Base-by-base conservation (phyloP, 2,329 filamentous ascomycete genomes). In the Verticillium klebahnii region DNA sequence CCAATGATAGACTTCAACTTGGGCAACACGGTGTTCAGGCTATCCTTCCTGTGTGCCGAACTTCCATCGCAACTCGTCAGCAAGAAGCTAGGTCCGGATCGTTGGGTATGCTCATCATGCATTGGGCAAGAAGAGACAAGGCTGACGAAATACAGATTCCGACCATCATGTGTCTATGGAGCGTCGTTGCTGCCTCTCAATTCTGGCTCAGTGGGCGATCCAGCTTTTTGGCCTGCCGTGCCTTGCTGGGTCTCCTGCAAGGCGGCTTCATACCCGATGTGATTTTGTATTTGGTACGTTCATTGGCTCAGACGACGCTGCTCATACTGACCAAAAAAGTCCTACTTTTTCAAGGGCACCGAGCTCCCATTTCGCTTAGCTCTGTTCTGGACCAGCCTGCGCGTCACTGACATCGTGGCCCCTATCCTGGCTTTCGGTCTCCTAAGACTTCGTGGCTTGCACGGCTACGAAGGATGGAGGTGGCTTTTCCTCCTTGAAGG, bases 11-110 rank as follows among this genome's bases (percentile, higher is more conserved):
- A 81, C 61, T 83, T 80, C 68, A 86, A 86, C 60, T 69, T 78
- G 1, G 79, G 80, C n/a, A 78, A 78, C 63, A 79, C 77, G 0
- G 75, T 82, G 25, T 81, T 80, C 66, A 75, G 75, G 55, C 69
- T 80, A 3, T 77, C 78, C 0, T 87, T 87, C 65, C 71, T 87
- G 2, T 71, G 78, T 5, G 84, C 85, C 0, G 86, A 89, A 66
- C 72, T 89, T 1, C 86, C 86, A 0, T 88, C 85, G 0, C 85
- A 88, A 67, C 76, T 89, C 6, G 68, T 88, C 14, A 82, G 78
- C 54, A 89, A 89, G 70, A 81, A 80, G 67, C 65, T 76, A 2
- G 74, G 64, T 9, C 66, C 65, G 1, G 75, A 79, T 54, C 75
- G 74, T 23, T 81, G 84, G 73, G 56, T 58, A 58, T 31, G 34